Evolutionary conservation across 352 stramenopile species (phyloP), one percentile per base, ranked within the genome.

Genomic region (Phytophthora citrophthora): DNA sequence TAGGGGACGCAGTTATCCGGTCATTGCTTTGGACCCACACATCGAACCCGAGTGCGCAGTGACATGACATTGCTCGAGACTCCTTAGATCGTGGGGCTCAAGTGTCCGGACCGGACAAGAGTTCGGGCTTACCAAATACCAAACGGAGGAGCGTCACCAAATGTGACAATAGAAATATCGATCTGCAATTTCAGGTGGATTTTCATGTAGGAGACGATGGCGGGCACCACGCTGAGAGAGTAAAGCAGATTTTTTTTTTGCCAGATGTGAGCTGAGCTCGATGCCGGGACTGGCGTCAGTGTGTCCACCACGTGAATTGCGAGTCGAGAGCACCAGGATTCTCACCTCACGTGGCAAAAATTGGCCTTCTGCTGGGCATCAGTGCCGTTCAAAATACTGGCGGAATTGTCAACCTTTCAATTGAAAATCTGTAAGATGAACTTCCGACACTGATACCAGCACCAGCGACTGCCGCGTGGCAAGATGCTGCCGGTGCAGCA

Each of bases 271-370:
- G 34, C 40, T 49, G 49, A 48, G 34, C 40, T 67, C 43, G 49
- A 41, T 64, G 55, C 47, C 5, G 13, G 13, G 38, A 55, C 27
- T 61, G 50, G 36, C 59, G 59, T 51, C 59, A 61, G 41, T 43
- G 50, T 64, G 61, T 69, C 61, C 61, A 69, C 46, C 24, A 68
- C 15, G 53, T 64, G 43, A 51, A 39, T 16, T 32, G 29, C 18
- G 41, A 61, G 31, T 10, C 4, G 32, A 45, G 5, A 52, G 39
- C 52, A 34, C 36, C 61, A 47, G 61, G 61, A 64, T 54, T 63
- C 46, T 58, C 39, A 24, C 40, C 36, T 26, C 11, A 38, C 32
- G 58, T 36, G 47, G 18, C 32, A 60, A 61, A 54, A 61, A 20
- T 45, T 55, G 31, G 6, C 32, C n/a, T 43, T 20, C 31, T 44